These are phyloP conservation scores for Termitomyces titanicus DNA, from an alignment of 768 basidiomycete species.

Conservation along the genomic window DNA sequence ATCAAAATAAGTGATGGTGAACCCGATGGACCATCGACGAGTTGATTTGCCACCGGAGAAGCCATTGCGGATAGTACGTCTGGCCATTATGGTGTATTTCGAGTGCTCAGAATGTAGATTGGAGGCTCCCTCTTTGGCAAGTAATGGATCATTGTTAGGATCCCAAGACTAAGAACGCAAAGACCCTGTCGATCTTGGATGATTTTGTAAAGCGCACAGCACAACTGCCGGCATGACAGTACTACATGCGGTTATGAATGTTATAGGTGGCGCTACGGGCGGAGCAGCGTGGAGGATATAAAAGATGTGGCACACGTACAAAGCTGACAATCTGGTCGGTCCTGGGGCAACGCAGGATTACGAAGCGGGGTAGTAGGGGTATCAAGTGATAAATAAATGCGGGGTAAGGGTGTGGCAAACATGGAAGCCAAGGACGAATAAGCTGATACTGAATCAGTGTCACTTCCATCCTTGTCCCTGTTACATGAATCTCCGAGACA, in stretches of 20 bases:
- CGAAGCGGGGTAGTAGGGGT: not conserved
- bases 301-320: too few relatives aligned
- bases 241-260: not conserved
- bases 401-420: constrained; percentile 5
- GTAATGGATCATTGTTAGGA: too few relatives aligned
- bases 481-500: constrained; percentile 1
- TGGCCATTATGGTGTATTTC: too few relatives aligned
- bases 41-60: not conserved
- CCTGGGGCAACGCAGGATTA: too few relatives aligned
- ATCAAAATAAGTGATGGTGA: too few relatives aligned
- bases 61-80: not conserved
- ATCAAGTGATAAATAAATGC: not conserved
- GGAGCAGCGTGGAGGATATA: too few relatives aligned
- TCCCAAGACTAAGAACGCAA: too few relatives aligned
- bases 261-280: not conserved
- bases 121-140: too few relatives aligned
- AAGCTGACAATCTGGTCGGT: too few relatives aligned
- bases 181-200: too few relatives aligned
- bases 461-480: not conserved
- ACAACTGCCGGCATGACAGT: not conserved
- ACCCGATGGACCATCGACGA: not conserved
- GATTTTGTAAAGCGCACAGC: too few relatives aligned
- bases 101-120: too few relatives aligned
- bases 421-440: not conserved
- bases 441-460: not conserved